Base-by-base conservation (phyloP, 2,329 filamentous ascomycete genomes). In the Xylaria sp. region DNA sequence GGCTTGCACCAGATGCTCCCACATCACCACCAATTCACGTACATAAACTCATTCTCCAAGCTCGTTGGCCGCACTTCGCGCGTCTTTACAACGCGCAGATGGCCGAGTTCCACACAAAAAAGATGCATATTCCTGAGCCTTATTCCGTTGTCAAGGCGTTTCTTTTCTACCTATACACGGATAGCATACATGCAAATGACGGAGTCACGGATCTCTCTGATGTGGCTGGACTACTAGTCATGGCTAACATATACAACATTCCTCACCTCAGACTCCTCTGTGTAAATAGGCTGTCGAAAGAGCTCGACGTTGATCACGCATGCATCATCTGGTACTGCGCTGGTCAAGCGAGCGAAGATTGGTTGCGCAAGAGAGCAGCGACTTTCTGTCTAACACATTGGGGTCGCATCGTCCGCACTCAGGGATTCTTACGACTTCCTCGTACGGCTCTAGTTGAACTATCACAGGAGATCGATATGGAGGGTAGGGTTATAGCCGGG, bases 191-290 rank as follows among this genome's bases (percentile, higher is more conserved):
- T 15, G 83, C 85, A 18, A 85, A 93, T 55, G 89, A 90, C 67
- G 92, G 94, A 41, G 93, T 96, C 81, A 87, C 88, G 0, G 87
- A 91, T 57, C 87, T 97, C 23, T 89, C 90, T 34, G 94, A 97
- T 73, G 94, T 98, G 15, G 95, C 96, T 0, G 95, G 96, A 9
- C 89, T 99, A 80, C 86, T 99, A 3, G 95, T 99, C 71, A 97
- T 99, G 93, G 94, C 94, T 50, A 97, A 98, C 79, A 93, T 98
- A 55, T 99, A 99, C 82, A 95, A 97, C 77, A 97, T 99, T 83
- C 94, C 94, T 1, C 93, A 96, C 73, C 88, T 99, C 28, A 92
- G 95, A 23, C 87, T 97, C 8, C 86, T 98, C 1, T 97, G 95
- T 78, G 92, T 98, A 63, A 95, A 97, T 77, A 89, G 96, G 9